Base-by-base conservation (phyloP, 2,329 filamentous ascomycete genomes). In the Orbilia ellipsospora region DNA sequence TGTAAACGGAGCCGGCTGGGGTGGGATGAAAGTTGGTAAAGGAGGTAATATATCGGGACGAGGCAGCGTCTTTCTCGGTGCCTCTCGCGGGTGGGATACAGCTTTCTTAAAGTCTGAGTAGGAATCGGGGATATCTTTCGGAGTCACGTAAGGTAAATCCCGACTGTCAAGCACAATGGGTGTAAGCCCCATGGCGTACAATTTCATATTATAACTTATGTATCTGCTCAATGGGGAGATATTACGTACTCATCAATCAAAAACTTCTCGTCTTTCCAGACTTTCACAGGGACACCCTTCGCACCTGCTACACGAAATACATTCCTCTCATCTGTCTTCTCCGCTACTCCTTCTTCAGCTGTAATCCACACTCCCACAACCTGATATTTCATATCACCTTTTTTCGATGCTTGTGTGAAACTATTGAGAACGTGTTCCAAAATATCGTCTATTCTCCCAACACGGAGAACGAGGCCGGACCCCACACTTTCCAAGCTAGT, bases 241-340 rank as follows among this genome's bases (percentile, higher is more conserved):
- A 51, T n/a, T 87, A 23, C 90, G 82, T 83, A 94, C 92, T 94
- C 90, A 79, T 94, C 90, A 60, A 94, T 85, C 73, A 89, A 89
- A 78, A 92, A 94, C 80, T 94, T 94, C 81, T 93, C 91, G 78
- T 94, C 91, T 0, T 82, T 81, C 88, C 89, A 93, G 0, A 89
- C 72, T 80, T 87, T 87, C 80, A 92, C 92, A 0, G 88, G 85
- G 2, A 89, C 83, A 0, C 84, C 84, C 2, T 85, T 82, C 12
- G 85, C 81, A 20, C 85, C 82, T 66, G 90, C 89, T 0, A 88
- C 80, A 0, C 83, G 80, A 28, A 85, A 84, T 1, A 92, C 84
- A 0, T 83, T 83, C 20, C 83, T 81, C 78, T 93, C 89, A 64
- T 94, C 90, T 3, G 83, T 81, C 69, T 86, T 85, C 80, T 94